Conservation (phyloP, 805 yeast genomes). For the Phaffomyces thermotolerans region DNA sequence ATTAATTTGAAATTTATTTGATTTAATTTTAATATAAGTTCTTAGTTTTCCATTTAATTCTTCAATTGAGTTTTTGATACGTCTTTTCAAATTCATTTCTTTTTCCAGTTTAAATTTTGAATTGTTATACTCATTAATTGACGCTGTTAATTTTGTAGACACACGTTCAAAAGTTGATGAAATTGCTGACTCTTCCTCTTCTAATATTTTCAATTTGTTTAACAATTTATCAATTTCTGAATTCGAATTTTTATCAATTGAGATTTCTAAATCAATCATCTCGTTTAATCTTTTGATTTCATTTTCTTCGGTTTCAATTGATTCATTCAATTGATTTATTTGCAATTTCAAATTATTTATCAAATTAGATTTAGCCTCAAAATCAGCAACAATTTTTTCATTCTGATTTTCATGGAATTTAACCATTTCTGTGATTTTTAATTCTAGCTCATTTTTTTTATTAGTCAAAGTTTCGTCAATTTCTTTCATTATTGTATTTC, state of each 20-base stretch:
- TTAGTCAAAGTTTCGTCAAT: not conserved
- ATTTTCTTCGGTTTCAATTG: slow-evolving; percentile 11
- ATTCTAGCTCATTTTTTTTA: not conserved
- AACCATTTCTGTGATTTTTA: not conserved
- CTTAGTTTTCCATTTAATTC: slow-evolving; percentile 30
- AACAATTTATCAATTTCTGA: slow-evolving; percentile 1
- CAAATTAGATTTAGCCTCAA: slow-evolving; percentile 13
- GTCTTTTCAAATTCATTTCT: slow-evolving; percentile 33
- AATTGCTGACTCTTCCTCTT: slow-evolving; percentile 15
- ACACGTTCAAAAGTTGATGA: slow-evolving; percentile 18
- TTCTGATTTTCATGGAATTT: slow-evolving; percentile 10
- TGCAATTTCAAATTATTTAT: not conserved
- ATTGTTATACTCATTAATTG: slow-evolving; percentile 18
- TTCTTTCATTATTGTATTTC: not conserved
- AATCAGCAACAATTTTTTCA: slow-evolving; percentile 3
- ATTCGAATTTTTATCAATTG: not conserved
- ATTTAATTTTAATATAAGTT: slow-evolving; percentile 12
- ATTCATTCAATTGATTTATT: slow-evolving; percentile 14
- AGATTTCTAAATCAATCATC: not conserved
- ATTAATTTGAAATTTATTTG: not conserved
- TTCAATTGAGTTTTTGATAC: slow-evolving; percentile 43
- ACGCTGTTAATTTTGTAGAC: slow-evolving; percentile 16
- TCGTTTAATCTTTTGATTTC: slow-evolving; percentile 4
- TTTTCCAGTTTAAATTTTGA: slow-evolving; percentile 26
- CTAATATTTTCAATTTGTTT: slow-evolving; percentile 19